A percentile compares a stretch with the other conserved stretches of the same genome.
Conservation (phyloP, 1,139 yeast species). For the Kodamaea suecica region DNA sequence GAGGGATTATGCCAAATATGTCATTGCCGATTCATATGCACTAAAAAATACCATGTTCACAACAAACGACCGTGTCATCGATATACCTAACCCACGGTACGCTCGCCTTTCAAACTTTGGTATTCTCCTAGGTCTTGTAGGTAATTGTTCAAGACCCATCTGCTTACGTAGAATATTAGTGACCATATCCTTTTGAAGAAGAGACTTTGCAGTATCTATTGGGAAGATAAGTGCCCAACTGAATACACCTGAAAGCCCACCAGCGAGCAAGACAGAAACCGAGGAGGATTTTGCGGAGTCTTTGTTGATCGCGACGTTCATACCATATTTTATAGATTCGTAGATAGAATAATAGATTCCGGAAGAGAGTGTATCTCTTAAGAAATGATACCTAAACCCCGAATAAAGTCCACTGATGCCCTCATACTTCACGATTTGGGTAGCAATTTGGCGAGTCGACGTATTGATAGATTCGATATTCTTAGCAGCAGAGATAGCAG, state of each 20-base stretch:
- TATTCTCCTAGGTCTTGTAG: conserved; percentile 29
- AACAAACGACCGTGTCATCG: conserved; percentile 64
- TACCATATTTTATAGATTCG: conserved; percentile 61
- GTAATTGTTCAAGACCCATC: conserved; percentile 40
- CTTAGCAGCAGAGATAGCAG: conserved; percentile 1
- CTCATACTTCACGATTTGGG: conserved; percentile 52
- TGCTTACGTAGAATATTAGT: conserved; percentile 55
- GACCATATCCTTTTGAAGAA: conserved; percentile 71
- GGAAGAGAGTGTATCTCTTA: conserved; percentile 68
- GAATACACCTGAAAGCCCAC: conserved; percentile 74
- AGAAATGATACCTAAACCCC: conserved; percentile 64
- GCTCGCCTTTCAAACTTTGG: conserved; percentile 43
- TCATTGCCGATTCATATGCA: conserved; percentile 64
- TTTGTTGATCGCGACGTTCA: conserved; percentile 32
- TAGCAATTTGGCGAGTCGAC: conserved; percentile 38
- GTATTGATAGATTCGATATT: conserved; percentile 7
- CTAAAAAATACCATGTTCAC: conserved; percentile 78
- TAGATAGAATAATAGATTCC: conserved; percentile 74
- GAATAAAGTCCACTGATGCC: conserved; percentile 69
- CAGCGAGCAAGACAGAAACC: conserved; percentile 51
- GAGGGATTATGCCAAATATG: conserved; percentile 39
- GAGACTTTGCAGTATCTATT: conserved; percentile 72
- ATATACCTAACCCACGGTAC: conserved; percentile 77
- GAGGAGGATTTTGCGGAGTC: conserved; percentile 31
- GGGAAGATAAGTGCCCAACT: conserved; percentile 79